Conservation (phyloP, 1,139 yeast species). For the Blastobotrys ciferrii region DNA sequence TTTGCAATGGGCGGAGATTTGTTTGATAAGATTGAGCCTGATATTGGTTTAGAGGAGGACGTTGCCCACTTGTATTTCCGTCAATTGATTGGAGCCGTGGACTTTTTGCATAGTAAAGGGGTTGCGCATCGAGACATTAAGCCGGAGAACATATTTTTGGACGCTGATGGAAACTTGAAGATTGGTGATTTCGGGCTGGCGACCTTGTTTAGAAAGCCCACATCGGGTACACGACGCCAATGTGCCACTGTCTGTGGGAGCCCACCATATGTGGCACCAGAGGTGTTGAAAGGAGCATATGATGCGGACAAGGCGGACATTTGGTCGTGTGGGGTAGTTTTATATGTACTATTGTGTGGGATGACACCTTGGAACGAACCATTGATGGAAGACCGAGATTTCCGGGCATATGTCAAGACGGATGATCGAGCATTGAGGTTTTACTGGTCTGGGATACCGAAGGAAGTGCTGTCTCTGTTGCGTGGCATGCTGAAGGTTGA, state of each 20-base stretch:
- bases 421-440: slow-evolving; percentile 43
- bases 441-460: slow-evolving; percentile 54
- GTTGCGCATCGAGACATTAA: slow-evolving; percentile 88
- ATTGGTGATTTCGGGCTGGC: slow-evolving; percentile 70
- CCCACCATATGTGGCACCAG: slow-evolving; percentile 75
- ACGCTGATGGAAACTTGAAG: slow-evolving; percentile 60
- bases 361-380: slow-evolving; percentile 70
- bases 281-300: slow-evolving; percentile 44
- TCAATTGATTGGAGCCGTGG: slow-evolving; percentile 57
- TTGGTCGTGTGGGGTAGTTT: slow-evolving; percentile 64
- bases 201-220: slow-evolving; percentile 51
- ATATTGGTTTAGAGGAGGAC: slow-evolving; percentile 62
- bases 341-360: slow-evolving; percentile 59
- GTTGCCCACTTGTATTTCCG: slow-evolving; percentile 67
- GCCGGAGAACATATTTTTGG: slow-evolving; percentile 84
- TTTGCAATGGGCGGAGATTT: slow-evolving; percentile 68
- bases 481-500: slow-evolving; percentile 50
- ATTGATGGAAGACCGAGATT: slow-evolving; percentile 48
- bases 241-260: slow-evolving; percentile 46
- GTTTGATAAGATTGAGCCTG: slow-evolving; percentile 73
- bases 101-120: slow-evolving; percentile 62
- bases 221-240: slow-evolving; percentile 57
- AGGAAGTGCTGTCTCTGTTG: slow-evolving; percentile 49
- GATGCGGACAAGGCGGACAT: slow-evolving; percentile 44
- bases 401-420: slow-evolving; percentile 41